Evolutionary conservation across 2,329 filamentous ascomycete species (phyloP).

Genomic region (Rhynchosporium graminicola): DNA sequence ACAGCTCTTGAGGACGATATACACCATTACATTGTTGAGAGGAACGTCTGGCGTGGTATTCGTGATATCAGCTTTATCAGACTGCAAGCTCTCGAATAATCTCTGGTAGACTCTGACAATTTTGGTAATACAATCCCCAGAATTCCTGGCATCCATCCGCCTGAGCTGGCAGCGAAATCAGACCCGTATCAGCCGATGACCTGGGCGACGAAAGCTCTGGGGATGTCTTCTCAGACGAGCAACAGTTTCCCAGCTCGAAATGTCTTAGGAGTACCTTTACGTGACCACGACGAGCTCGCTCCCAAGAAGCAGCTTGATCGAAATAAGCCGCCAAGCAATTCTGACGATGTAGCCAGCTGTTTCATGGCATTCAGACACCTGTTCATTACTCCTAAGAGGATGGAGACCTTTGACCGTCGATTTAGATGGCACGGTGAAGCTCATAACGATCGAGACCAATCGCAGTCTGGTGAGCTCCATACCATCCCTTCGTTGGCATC

Average conservation of each 20-base stretch:
- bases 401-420: too few relatives aligned
- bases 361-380: too few relatives aligned
- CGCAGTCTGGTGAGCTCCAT: neutral
- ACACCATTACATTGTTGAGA: constrained; percentile 1
- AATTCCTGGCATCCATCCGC: neutral
- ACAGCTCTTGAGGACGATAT: neutral
- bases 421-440: too few relatives aligned
- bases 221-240: too few relatives aligned
- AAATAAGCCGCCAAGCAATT: too few relatives aligned
- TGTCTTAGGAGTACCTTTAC: too few relatives aligned
- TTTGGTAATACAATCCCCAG: constrained; percentile 1
- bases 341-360: too few relatives aligned
- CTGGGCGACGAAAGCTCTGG: neutral
- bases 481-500: neutral
- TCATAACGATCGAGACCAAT: too few relatives aligned
- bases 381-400: too few relatives aligned
- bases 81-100: neutral
- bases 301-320: too few relatives aligned
- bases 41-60: neutral
- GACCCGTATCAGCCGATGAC: neutral
- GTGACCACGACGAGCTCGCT: too few relatives aligned
- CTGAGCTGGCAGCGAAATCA: neutral
- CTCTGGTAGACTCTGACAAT: neutral
- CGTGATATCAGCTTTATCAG: neutral
- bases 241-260: too few relatives aligned